Evolutionary conservation across 805 yeast species (phyloP).

Genomic region (Candida stauntonica): DNA sequence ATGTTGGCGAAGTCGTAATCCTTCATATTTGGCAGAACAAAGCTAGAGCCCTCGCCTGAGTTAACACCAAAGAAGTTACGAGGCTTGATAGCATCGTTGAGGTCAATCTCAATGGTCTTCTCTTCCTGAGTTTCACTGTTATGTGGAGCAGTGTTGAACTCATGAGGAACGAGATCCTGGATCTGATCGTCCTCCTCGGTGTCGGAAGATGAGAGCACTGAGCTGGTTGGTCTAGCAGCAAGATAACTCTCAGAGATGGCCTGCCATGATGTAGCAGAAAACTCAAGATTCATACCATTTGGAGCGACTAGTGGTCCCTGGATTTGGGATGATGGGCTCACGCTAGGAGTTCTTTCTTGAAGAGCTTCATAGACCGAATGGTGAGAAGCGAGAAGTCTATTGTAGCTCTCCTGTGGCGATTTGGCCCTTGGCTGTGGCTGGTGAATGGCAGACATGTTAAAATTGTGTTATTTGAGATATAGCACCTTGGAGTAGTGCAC

Average conservation of each 20-base stretch:
- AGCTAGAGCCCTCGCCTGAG: conserved; percentile 9
- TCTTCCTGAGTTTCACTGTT: conserved; percentile 11
- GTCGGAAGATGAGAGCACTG: conserved; percentile 27
- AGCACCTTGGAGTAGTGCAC: too few relatives aligned
- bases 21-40: conserved; percentile 20
- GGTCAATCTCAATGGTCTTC: conserved; percentile 23
- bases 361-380: conserved; percentile 25
- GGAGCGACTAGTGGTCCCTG: conserved; percentile 1
- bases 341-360: conserved; percentile 7
- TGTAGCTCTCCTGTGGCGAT: conserved; percentile 10
- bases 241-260: conserved; percentile 15
- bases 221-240: conserved; percentile 26
- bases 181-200: conserved; percentile 23
- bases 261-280: conserved; percentile 27
- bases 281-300: conserved; percentile 10
- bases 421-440: conserved; percentile 19
- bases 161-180: background rate
- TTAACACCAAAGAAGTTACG: conserved; percentile 2
- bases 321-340: conserved; percentile 1
- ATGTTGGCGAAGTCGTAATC: background rate
- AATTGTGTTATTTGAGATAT: too few relatives aligned
- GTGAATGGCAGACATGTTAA: conserved; percentile 11
- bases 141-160: too few relatives aligned
- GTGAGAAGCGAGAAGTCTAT: conserved; percentile 23
- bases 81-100: conserved; percentile 17